These are phyloP conservation scores for Cystobasidium sp. DNA, from an alignment of 1,284 basidiomycete genomes.

Conservation along the genomic window DNA sequence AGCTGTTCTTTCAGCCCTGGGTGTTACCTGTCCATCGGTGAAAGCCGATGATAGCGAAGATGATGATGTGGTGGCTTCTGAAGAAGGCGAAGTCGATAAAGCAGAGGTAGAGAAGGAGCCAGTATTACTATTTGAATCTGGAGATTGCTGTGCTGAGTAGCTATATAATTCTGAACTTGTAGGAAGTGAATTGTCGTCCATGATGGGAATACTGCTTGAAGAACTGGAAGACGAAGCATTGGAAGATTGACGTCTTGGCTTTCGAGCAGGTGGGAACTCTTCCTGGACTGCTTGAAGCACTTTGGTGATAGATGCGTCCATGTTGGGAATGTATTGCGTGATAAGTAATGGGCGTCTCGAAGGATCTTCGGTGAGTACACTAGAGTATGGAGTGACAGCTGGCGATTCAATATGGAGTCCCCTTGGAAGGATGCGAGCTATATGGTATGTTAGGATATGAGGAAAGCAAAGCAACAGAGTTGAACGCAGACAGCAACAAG, in stretches of 20 bases:
- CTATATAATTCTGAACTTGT: neutral
- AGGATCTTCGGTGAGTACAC: too few relatives aligned
- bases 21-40: conserved; percentile 1
- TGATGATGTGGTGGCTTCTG: neutral
- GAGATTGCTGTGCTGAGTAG: neutral
- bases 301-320: conserved; percentile 37
- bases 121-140: neutral
- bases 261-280: conserved; percentile 30
- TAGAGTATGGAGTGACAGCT: too few relatives aligned
- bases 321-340: conserved; percentile 1
- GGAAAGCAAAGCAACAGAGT: too few relatives aligned
- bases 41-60: neutral
- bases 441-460: too few relatives aligned
- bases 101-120: neutral
- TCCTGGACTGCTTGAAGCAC: conserved; percentile 40
- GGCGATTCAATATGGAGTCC: too few relatives aligned
- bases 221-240: neutral
- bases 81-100: neutral
- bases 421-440: too few relatives aligned
- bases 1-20: conserved; percentile 6
- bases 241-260: conserved; percentile 19
- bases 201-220: neutral
- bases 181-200: conserved; percentile 3
- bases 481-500: too few relatives aligned
- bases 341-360: neutral